Base-by-base conservation (phyloP, 2,329 filamentous ascomycete species). In the Sphaerulina musiva region DNA sequence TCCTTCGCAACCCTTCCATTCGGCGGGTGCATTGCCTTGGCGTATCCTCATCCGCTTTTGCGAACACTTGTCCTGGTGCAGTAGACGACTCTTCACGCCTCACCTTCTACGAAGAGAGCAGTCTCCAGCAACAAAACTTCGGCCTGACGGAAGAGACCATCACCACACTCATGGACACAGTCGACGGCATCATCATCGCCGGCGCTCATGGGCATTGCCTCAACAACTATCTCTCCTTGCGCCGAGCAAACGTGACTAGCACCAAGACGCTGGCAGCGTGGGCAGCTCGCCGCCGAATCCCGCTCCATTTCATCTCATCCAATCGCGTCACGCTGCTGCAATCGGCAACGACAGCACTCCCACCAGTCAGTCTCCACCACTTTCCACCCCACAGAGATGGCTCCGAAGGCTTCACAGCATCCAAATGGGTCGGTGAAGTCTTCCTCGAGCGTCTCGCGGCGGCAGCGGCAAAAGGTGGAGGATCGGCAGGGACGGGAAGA, bases 11-110 rank as follows among this genome's bases (percentile, higher is more conserved):
- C 4, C 36, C 60, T 0, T 48, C 52, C 0, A 66, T 80, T 0
- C 31, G 51, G 1, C 64, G 62, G 10, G 62, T 80, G 1, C 72
- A 77, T 60, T 78, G 75, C 55, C 44, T 80, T 8, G 75, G 76
- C 4, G 64, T 76, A 1, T 63, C 69, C 1, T 66, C 6, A 1
- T 63, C 69, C 1, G 66, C 6, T 6, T 57, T 4, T 60, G 76
- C 14, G 12, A 38, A 48, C 5, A n/a, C 56, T 1, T 7, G 32
- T 23, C 56, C 17, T 48, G 0, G 20, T 20, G 20, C 20, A 20
- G 20, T 20, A 20, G 2, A 20, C 20, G 77, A 76, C 7, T 68
- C 75, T 56, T n/a, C 68, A 78, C 0, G 54, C 56, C 0, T 42
- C 46, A 1, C 65, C 69, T 0, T 57, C 39, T 3, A 61, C 38